Conservation (phyloP, 176 grass and related monocot species). For the Triticum monococcum region DNA sequence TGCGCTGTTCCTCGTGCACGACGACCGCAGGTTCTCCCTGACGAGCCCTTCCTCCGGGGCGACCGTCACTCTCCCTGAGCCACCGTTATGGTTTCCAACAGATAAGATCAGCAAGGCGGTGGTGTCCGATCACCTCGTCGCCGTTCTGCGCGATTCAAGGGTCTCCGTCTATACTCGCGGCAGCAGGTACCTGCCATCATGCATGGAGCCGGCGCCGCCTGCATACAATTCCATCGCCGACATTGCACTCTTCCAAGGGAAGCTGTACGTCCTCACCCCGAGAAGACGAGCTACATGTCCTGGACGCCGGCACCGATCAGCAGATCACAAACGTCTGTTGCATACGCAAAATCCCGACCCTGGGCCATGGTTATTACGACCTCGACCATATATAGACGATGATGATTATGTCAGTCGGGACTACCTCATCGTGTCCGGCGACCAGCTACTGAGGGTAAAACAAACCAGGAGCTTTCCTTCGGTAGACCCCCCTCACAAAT, state of each 20-base stretch:
- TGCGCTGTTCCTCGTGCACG: background rate
- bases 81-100: background rate
- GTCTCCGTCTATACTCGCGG: background rate
- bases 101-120: background rate
- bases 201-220: background rate
- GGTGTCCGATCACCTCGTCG: background rate
- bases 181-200: background rate
- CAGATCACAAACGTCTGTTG: background rate
- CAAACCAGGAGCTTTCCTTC: too few species aligned
- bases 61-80: background rate
- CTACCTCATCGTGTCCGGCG: background rate
- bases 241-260: background rate
- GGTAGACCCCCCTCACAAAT: too few species aligned
- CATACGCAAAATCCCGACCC: background rate
- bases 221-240: background rate
- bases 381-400: background rate
- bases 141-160: background rate
- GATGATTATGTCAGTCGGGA: background rate
- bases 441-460: background rate
- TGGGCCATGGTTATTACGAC: too few species aligned
- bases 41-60: background rate
- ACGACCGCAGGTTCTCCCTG: background rate
- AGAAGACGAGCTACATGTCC: background rate
- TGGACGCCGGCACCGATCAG: background rate
- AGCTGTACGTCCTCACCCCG: background rate